Base-by-base conservation (phyloP, 352 stramenopile genomes). In the Phytophthora litchii region DNA sequence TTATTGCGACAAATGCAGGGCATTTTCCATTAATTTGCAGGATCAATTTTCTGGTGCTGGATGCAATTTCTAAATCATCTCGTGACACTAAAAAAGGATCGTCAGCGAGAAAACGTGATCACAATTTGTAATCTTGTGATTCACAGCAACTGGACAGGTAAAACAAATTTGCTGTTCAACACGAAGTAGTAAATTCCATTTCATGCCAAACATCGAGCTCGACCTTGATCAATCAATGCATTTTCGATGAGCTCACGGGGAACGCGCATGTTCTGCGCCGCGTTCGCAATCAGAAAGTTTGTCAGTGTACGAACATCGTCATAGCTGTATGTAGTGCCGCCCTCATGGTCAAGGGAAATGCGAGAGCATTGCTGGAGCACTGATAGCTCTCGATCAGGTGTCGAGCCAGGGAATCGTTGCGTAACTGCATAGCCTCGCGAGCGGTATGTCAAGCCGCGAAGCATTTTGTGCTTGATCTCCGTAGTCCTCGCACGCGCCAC, bases 241-340 rank as follows among this genome's bases (percentile, higher is more conserved):
- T 71, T 67, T 11, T 71, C 63, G 43, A 71, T 71, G n/a, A 64
- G 59, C 31, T 67, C 38, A 9, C 41, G 50, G 27, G 64, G 47
- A 27, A 52, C 36, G n/a, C 40, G 6, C 10, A 54, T 60, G 21
- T 67, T 71, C 23, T 56, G 63, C 0, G 52, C n/a, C 6, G 49
- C 63, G 6, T 64, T 42, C 23, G 21, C 54, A 19, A 72, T 54
- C 10, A 64, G 50, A 45, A 72, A 72, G 20, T 55, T 62, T 1
- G 57, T 72, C 3, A 72, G 44, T 9, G 45, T 45, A 16, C 51
- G 27, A 0, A 72, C 31, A 25, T 48, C 55, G 6, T 35, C 60
- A 1, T 25, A 19, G 12, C 62, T 38, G 19, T 48, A 52, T 1
- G 40, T 16, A 25, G 20, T 25, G 14, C 40, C 63, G 19, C 48